phyloP scores from a whole-genome alignment of 179 eudicot species.

The Vitellaria paradoxa region DNA sequence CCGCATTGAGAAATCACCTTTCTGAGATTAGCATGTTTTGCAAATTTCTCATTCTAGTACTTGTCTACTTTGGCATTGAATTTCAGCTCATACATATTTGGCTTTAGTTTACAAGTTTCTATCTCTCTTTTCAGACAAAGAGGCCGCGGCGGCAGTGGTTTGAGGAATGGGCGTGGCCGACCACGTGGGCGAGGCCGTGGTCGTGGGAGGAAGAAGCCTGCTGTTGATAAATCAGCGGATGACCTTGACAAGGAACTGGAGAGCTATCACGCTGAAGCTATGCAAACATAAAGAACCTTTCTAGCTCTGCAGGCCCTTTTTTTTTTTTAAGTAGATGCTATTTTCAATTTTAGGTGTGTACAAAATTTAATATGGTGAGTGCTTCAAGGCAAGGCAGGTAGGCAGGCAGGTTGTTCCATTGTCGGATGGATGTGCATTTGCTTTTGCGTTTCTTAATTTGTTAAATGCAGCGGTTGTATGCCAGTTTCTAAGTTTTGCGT shows the following conservation, averaged over 20 bases:
- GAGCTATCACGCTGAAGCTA: conserved; percentile 74
- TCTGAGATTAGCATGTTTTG: too few species aligned
- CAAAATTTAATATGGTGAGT: not conserved
- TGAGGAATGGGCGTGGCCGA: conserved; percentile 43
- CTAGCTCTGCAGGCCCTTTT: not conserved
- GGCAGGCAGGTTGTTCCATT: conserved; percentile 2
- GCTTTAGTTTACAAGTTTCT: too few species aligned
- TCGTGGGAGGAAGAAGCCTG: conserved; percentile 35
- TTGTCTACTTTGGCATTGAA: too few species aligned
- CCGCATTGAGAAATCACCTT: too few species aligned
- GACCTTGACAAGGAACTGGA: conserved; percentile 93
- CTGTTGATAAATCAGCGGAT: conserved; percentile 60
- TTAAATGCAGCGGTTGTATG: not conserved
- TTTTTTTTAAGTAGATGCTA: not conserved
- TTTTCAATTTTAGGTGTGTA: conserved; percentile 2
- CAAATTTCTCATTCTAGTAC: too few species aligned
- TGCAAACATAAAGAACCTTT: conserved; percentile 43
- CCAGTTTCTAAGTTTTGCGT: not conserved
- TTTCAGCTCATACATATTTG: too few species aligned
- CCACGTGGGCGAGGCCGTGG: conserved; percentile 41
- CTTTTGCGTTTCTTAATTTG: not conserved
- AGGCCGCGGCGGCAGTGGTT: conserved; percentile 62
- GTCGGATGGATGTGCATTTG: not conserved
- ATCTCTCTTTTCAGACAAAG: conserved; percentile 38
- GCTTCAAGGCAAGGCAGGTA: too few species aligned